Conservation (phyloP, 805 yeast genomes). For the Wickerhamiella slavikovae region DNA sequence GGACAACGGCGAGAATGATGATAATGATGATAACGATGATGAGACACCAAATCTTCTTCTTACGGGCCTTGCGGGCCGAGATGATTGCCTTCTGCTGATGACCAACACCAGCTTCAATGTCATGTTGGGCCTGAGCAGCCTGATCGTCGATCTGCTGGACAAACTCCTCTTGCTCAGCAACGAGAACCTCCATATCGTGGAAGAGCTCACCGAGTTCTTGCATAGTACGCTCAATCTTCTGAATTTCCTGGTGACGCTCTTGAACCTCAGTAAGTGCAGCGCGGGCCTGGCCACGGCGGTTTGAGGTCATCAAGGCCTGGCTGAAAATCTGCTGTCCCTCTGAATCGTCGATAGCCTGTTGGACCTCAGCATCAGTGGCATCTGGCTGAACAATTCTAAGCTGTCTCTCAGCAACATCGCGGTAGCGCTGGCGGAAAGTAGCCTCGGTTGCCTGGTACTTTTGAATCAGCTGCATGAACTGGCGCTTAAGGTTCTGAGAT, state of each 20-base stretch:
- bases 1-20: slow-evolving; percentile 13
- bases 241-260: slow-evolving; percentile 83
- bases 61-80: slow-evolving; percentile 77
- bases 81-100: slow-evolving; percentile 81
- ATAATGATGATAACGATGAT: slow-evolving; percentile 12
- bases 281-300: slow-evolving; percentile 50
- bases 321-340: slow-evolving; percentile 81
- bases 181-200: slow-evolving; percentile 90
- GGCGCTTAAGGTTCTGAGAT: slow-evolving; percentile 70
- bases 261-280: slow-evolving; percentile 91
- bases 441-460: slow-evolving; percentile 75
- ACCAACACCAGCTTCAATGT: slow-evolving; percentile 85
- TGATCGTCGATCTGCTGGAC: slow-evolving; percentile 68
- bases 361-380: slow-evolving; percentile 55
- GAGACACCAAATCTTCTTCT: slow-evolving; percentile 69
- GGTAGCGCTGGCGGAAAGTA: slow-evolving; percentile 63
- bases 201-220: slow-evolving; percentile 87
- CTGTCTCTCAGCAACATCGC: slow-evolving; percentile 80
- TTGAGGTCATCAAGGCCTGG: slow-evolving; percentile 37
- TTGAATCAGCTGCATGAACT: slow-evolving; percentile 70
- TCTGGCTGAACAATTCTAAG: slow-evolving; percentile 44
- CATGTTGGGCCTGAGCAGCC: slow-evolving; percentile 65
- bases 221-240: slow-evolving; percentile 87
- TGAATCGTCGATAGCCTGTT: slow-evolving; percentile 64
- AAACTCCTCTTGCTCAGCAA: slow-evolving; percentile 82